Conservation (phyloP, 176 grass and related monocot genomes). For the Lolium multiflorum region DNA sequence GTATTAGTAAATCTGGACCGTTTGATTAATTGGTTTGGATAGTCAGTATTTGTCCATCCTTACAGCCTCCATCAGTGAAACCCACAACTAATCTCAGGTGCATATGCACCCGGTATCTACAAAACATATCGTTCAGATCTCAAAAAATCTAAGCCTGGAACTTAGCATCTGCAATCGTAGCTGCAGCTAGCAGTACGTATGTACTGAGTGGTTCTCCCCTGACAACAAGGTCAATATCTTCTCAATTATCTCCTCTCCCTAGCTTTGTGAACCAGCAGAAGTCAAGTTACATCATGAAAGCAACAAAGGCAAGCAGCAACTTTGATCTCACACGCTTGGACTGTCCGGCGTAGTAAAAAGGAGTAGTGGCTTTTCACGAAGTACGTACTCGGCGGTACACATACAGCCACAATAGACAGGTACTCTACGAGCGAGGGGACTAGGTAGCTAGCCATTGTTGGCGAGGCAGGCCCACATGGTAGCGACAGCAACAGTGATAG, state of each 20-base stretch:
- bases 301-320: background rate
- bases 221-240: background rate
- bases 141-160: background rate
- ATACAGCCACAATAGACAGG: background rate
- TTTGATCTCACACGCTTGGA: background rate
- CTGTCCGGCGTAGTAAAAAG: conserved; percentile 10
- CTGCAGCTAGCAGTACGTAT: background rate
- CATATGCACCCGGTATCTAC: too few species aligned
- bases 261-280: background rate
- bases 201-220: background rate
- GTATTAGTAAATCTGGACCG: too few species aligned
- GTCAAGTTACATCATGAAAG: background rate
- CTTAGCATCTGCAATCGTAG: background rate
- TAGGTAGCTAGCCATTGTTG: background rate
- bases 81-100: too few species aligned
- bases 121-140: too few species aligned
- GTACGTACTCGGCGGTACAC: background rate
- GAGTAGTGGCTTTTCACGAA: background rate
- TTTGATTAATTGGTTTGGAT: too few species aligned
- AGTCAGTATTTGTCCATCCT: too few species aligned
- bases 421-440: background rate
- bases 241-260: too few species aligned
- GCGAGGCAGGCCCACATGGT: conserved; percentile 1
- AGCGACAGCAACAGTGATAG: conserved; percentile 27
- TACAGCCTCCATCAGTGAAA: too few species aligned